A percentile compares a stretch with the other conserved stretches of the same genome.
These are phyloP conservation scores for Flaveria brownii DNA, from an alignment of 129 eudicot genomes.

Conservation along the genomic window DNA sequence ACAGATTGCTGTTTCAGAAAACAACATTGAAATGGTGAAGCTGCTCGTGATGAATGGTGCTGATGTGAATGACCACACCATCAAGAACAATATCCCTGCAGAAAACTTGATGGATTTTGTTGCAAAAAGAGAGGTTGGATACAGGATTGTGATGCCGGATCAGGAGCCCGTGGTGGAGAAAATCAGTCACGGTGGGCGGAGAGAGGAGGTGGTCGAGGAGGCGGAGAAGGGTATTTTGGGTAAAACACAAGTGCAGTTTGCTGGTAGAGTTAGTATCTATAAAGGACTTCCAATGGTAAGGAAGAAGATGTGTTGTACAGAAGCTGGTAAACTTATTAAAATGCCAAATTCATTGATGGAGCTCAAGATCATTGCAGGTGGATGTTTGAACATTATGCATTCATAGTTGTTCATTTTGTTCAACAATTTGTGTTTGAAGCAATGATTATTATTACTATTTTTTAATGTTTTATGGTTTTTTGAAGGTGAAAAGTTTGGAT, in stretches of 20 bases:
- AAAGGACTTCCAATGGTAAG: constrained; percentile 78
- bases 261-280: constrained; percentile 65
- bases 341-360: constrained; percentile 67
- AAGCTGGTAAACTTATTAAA: constrained; percentile 74
- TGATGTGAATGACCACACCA: constrained; percentile 40
- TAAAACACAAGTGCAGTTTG: constrained; percentile 30
- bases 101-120: constrained; percentile 53
- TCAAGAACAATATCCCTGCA: constrained; percentile 38
- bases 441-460: background rate
- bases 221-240: constrained; percentile 31
- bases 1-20: constrained; percentile 60
- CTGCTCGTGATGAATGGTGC: constrained; percentile 76
- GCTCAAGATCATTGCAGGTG: constrained; percentile 87
- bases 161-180: constrained; percentile 25
- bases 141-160: constrained; percentile 55
- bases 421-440: background rate
- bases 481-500: constrained; percentile 75
- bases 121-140: constrained; percentile 68
- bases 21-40: constrained; percentile 57
- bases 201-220: constrained; percentile 25
- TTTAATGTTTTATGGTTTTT: background rate
- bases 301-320: constrained; percentile 44
- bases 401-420: constrained; percentile 2
- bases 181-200: constrained; percentile 10
- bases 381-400: constrained; percentile 9